These are phyloP conservation scores for Cyclotella cryptica DNA, from an alignment of 108 stramenopile species.

Conservation along the genomic window DNA sequence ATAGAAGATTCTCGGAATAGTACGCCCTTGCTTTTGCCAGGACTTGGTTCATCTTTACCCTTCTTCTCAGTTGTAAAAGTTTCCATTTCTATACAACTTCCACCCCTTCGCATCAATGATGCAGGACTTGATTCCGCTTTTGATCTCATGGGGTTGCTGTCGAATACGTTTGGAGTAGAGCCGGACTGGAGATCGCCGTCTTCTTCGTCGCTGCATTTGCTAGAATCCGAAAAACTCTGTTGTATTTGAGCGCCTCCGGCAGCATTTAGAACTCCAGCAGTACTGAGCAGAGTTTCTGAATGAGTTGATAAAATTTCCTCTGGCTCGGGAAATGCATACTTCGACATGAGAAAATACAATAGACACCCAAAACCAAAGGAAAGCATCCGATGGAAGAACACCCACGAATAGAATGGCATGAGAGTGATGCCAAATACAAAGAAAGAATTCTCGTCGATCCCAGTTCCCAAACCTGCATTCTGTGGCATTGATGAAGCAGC, in stretches of 20 bases:
- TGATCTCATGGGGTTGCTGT: neutral
- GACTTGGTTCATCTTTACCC: constrained; percentile 14
- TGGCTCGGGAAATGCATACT: constrained; percentile 77
- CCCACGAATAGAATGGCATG: constrained; percentile 49
- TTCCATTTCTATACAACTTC: constrained; percentile 22
- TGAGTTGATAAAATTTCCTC: constrained; percentile 55
- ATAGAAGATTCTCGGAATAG: neutral
- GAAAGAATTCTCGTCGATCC: constrained; percentile 37
- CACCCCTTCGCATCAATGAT: constrained; percentile 33
- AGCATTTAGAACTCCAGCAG: neutral
- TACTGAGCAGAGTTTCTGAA: constrained; percentile 21
- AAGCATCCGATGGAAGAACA: constrained; percentile 37
- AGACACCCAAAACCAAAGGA: constrained; percentile 47
- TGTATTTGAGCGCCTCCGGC: neutral
- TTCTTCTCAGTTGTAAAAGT: constrained; percentile 1
- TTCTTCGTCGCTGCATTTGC: constrained; percentile 33
- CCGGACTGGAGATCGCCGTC: constrained; percentile 13
- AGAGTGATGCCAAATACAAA: constrained; percentile 50
- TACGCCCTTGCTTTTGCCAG: constrained; percentile 24
- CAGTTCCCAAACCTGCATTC: constrained; percentile 10
- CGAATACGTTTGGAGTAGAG: constrained; percentile 17
- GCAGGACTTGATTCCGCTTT: constrained; percentile 8
- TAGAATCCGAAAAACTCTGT: constrained; percentile 2
- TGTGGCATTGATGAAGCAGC: constrained; percentile 44
- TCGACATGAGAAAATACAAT: constrained; percentile 46